Percentiles rank a stretch among this genome's conserved stretches.
Conservation (phyloP, 345 rosid species). For the Eucalyptus grandis region DNA sequence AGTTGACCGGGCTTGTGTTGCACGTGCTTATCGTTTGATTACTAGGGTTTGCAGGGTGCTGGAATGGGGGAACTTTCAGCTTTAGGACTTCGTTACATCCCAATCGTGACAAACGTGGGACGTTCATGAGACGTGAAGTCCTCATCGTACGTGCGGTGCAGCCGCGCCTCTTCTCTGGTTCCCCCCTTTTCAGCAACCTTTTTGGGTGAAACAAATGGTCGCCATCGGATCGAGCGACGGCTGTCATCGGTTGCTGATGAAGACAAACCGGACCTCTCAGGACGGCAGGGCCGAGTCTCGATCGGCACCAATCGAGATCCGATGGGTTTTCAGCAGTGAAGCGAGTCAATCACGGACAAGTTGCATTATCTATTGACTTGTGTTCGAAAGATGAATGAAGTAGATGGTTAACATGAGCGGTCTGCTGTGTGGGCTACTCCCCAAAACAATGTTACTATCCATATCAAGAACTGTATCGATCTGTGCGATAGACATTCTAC, state of each 20-base stretch:
- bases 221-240: background rate
- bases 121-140: background rate
- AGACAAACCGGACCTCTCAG: background rate
- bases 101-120: background rate
- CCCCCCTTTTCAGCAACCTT: background rate
- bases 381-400: background rate
- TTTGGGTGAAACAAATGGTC: background rate
- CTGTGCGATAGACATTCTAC: background rate
- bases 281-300: too few relatives aligned
- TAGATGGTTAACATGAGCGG: background rate
- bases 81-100: background rate
- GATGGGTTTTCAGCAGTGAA: background rate
- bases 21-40: background rate
- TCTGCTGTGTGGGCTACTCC: background rate
- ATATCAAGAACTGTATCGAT: too few relatives aligned
- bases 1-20: background rate
- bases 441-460: background rate
- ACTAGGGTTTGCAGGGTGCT: background rate
- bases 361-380: background rate
- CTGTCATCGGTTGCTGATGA: background rate
- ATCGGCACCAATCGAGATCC: background rate
- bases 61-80: background rate
- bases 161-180: background rate
- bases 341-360: background rate
- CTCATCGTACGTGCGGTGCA: background rate